A percentile compares a stretch with the other conserved stretches of the same genome.
These are phyloP conservation scores for Xerophyta viscosa DNA, from an alignment of 106 monocot species.

Conservation along the genomic window DNA sequence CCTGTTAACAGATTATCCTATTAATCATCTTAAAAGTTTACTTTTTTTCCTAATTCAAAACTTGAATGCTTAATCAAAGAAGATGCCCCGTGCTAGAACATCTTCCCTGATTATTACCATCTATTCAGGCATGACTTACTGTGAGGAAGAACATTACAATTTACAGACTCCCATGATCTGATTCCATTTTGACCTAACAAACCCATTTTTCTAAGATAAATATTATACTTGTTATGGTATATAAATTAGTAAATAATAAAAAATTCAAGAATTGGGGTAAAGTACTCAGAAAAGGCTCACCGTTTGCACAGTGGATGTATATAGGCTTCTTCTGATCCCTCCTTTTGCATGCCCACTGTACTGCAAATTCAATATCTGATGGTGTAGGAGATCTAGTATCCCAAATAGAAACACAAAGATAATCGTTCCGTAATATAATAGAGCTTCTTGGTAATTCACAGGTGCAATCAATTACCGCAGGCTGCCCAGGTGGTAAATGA, in stretches of 20 bases:
- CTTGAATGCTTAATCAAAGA: background rate
- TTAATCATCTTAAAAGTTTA: no score
- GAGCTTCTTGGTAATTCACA: conserved; percentile 77
- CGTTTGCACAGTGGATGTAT: conserved; percentile 81
- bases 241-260: background rate
- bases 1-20: no score
- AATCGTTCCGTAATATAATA: conserved; percentile 33
- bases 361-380: conserved; percentile 71
- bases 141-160: no score
- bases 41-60: conserved; percentile 1
- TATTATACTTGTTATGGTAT: background rate
- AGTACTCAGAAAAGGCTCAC: conserved; percentile 22
- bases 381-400: conserved; percentile 77
- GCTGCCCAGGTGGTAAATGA: conserved; percentile 68
- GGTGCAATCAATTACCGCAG: conserved; percentile 92
- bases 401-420: conserved; percentile 86
- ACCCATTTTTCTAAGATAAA: background rate
- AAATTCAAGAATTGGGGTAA: background rate
- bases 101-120: no score
- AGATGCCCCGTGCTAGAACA: no score
- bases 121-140: no score
- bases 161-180: no score
- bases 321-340: conserved; percentile 65
- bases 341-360: conserved; percentile 72
- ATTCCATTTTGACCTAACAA: no score